Percentiles rank a stretch among this genome's conserved stretches.
Conservation (phyloP, 192 early-diverging fungal species). For the Umbelopsis vinacea region DNA sequence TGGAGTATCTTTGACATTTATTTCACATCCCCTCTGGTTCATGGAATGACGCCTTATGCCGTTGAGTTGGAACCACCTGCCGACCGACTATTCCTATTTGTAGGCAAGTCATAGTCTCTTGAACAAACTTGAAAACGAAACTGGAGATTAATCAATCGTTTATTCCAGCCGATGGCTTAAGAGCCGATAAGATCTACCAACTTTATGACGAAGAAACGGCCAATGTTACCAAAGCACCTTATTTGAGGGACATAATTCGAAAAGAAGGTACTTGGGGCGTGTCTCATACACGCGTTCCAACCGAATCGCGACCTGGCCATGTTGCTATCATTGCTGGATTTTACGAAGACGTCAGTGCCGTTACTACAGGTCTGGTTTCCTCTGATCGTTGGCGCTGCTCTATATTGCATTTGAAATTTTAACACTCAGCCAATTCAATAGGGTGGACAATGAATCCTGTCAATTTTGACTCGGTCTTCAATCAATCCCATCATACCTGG, state of each 20-base stretch:
- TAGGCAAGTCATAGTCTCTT: slow-evolving; percentile 57
- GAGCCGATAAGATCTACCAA: slow-evolving; percentile 92
- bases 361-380: slow-evolving; percentile 76
- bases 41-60: slow-evolving; percentile 91
- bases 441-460: slow-evolving; percentile 98
- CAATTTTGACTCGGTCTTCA: slow-evolving; percentile 96
- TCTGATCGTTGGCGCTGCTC: not conserved
- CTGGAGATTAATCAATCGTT: not conserved
- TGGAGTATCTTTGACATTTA: slow-evolving; percentile 98
- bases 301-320: slow-evolving; percentile 94
- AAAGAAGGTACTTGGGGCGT: slow-evolving; percentile 78
- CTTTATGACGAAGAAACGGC: slow-evolving; percentile 51
- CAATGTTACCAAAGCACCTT: slow-evolving; percentile 60
- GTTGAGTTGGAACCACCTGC: slow-evolving; percentile 78
- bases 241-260: slow-evolving; percentile 57
- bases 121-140: too few species aligned
- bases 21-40: slow-evolving; percentile 96
- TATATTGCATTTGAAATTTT: not conserved
- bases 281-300: slow-evolving; percentile 92
- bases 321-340: slow-evolving; percentile 98
- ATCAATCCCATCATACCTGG: slow-evolving; percentile 93
- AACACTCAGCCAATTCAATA: slow-evolving; percentile 29
- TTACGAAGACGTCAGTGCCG: slow-evolving; percentile 98
- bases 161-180: slow-evolving; percentile 84
- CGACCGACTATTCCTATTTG: slow-evolving; percentile 84